Evolutionary conservation across 345 rosid genomes (phyloP).

Genomic region (Balakata baccata): DNA sequence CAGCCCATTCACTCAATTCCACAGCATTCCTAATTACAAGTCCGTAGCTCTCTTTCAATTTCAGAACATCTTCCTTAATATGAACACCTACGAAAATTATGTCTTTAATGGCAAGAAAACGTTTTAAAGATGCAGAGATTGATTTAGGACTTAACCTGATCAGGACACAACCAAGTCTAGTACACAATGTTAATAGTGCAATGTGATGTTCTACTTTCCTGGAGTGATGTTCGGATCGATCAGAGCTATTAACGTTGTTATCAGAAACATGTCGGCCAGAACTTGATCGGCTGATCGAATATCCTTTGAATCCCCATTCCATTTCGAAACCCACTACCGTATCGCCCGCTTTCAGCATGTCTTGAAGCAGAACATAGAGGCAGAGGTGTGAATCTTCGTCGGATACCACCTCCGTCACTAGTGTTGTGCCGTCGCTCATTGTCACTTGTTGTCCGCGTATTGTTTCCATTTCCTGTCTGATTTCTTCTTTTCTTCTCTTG

Average conservation of each 20-base stretch:
- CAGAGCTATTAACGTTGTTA: neutral
- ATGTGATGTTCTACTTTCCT: slow-evolving; percentile 23
- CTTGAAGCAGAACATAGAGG: slow-evolving; percentile 30
- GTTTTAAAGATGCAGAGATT: slow-evolving; percentile 23
- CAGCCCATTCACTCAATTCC: slow-evolving; percentile 30
- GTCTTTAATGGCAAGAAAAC: slow-evolving; percentile 25
- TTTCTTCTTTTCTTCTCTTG: neutral
- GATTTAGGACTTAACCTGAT: slow-evolving; percentile 20
- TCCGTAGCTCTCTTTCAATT: slow-evolving; percentile 14
- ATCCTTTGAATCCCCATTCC: slow-evolving; percentile 31
- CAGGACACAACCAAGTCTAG: slow-evolving; percentile 27
- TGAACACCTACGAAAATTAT: slow-evolving; percentile 28
- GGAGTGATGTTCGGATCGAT: slow-evolving; percentile 9
- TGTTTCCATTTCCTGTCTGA: slow-evolving; percentile 16
- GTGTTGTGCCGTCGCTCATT: slow-evolving; percentile 23
- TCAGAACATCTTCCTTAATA: slow-evolving; percentile 25
- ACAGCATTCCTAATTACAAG: slow-evolving; percentile 23
- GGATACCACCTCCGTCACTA: slow-evolving; percentile 26
- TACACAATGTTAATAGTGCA: slow-evolving; percentile 28
- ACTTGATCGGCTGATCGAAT: slow-evolving; percentile 11
- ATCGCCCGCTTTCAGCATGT: slow-evolving; percentile 28
- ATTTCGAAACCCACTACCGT: slow-evolving; percentile 28
- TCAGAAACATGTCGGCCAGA: slow-evolving; percentile 11
- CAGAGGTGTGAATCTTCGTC: slow-evolving; percentile 32
- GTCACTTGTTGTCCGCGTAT: slow-evolving; percentile 24